phyloP scores from a whole-genome alignment of 768 basidiomycete genomes.

The Porpolomopsis calyptriformis region DNA sequence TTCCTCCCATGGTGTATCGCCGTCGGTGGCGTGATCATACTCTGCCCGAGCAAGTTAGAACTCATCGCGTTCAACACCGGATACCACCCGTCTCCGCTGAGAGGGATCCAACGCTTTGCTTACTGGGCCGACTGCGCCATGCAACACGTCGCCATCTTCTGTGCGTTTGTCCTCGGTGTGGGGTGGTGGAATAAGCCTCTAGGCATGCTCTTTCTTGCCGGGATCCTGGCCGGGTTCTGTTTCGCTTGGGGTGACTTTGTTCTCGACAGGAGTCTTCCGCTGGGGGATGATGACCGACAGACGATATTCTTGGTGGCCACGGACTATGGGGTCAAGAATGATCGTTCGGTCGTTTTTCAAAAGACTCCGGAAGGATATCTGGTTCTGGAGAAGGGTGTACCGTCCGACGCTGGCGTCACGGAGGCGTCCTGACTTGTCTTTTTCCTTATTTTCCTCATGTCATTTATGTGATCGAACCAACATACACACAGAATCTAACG shows the following conservation, averaged over 20 bases:
- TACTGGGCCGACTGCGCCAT: slow-evolving; percentile 30
- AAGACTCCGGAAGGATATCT: slow-evolving; percentile 1
- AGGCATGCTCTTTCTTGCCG: slow-evolving; percentile 18
- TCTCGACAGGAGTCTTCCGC: slow-evolving; percentile 22
- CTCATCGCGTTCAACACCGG: slow-evolving; percentile 26
- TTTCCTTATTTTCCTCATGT: background rate
- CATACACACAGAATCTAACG: background rate
- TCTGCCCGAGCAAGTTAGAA: slow-evolving; percentile 29
- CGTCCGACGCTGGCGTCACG: background rate
- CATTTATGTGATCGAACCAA: background rate
- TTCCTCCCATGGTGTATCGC: slow-evolving; percentile 38
- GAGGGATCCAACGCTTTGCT: slow-evolving; percentile 30
- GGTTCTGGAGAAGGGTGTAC: background rate
- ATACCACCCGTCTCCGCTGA: slow-evolving; percentile 17
- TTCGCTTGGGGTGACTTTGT: slow-evolving; percentile 29
- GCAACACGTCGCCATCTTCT: slow-evolving; percentile 29
- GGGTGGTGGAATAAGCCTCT: slow-evolving; percentile 20
- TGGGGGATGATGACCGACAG: slow-evolving; percentile 34
- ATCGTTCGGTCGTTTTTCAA: background rate
- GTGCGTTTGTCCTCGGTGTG: slow-evolving; percentile 20
- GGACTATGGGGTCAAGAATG: slow-evolving; percentile 18
- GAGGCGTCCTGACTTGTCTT: background rate
- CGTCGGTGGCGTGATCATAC: slow-evolving; percentile 32
- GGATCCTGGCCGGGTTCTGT: slow-evolving; percentile 19
- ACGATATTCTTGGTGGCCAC: slow-evolving; percentile 25